Base-by-base conservation (phyloP, 768 basidiomycete species). In the Podaxis rugospora region DNA sequence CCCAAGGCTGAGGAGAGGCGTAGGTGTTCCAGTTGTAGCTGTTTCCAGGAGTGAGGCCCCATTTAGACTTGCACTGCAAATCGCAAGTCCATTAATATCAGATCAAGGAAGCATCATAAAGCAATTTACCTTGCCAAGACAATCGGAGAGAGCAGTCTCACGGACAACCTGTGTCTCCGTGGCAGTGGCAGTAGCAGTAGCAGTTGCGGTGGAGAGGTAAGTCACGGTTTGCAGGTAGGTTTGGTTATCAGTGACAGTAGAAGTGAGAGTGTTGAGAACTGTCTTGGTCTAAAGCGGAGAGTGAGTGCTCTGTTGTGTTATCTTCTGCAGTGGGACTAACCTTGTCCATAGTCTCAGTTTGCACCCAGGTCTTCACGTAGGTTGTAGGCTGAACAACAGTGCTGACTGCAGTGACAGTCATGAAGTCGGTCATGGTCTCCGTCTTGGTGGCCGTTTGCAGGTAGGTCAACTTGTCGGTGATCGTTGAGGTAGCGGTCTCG, bases 331-430 rank as follows among this genome's bases (percentile, higher is more conserved):
- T 63, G 44, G 42, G 54, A 72, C 80, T 63, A 62, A 85, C 84
- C 59, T 81, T 80, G 73, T 88, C 84, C 65, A 78, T 78, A 63
- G 83, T 78, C 68, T 78, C 63, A 6, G 87, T 88, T 68, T 80
- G 76, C 40, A 85, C 77, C 68, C 76, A 84, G 55, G 80, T 77
- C 53, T 79, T 80, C 53, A 78, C 73, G 69, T 79, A 74, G 10
- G 88, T 90, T 7, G 86, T 88, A 28, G 87, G 87, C 69, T 82
- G 66, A 23, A 83, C 72, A 46, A 76, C 65, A 35, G 85, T 86
- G 71, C 76, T 80, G 58, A 79, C 65, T 52, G 80, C 73, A 53
- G 83, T 83, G 70, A 83, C 76, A 39, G 84, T 86, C 61, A 78
- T 71, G 61, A 71, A 73, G 72, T 85, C 80, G 14, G 83, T 85